Base-by-base conservation (phyloP, 345 rosid species). In the Mangifera indica region DNA sequence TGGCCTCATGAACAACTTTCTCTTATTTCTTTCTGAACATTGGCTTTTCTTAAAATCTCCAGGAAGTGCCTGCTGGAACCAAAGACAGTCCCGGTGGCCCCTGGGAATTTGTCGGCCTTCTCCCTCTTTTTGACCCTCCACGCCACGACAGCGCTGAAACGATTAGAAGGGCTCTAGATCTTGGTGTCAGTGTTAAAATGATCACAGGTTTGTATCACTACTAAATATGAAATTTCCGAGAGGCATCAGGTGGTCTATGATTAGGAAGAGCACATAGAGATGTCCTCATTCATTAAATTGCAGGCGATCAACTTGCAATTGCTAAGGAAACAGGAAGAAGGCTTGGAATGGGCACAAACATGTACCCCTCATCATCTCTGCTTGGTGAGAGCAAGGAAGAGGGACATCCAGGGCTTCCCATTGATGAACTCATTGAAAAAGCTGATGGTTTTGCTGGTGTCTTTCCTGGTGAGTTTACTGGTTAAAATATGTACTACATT, bases 71-170 rank as follows among this genome's bases (percentile, higher is more conserved):
- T 63, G 84, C 81, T 40, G 80, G 85, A 29, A 78, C 63, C 76
- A 85, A 83, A 65, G 89, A 85, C 66, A 85, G 85, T 37, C 80
- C 81, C 32, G 91, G 96, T 75, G 83, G 84, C 51, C 91, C 91
- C 10, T 90, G 92, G 96, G 85, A 90, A 22, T 88, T 88, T 62
- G 83, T 85, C 15, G 96, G 88, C n/a, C 89, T 86, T 71, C 85
- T 90, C 63, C 88, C 96, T 77, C 83, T 88, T 40, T 88, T 90
- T 54, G 88, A 90, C 73, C 91, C 88, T 74, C 88, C 91, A 22
- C 82, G 81, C 11, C 88, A 82, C 45, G 86, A 85, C 73, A 85
- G 86, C 75, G 84, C 89, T 29, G 86, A 87, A 72, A 89, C 91
- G 8, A 86, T 87, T 49, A 83, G 86, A 57, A 54, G 88, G 69